Evolutionary conservation across 495 filamentous ascomycete species (phyloP).

Genomic region (Tricharina praecox): DNA sequence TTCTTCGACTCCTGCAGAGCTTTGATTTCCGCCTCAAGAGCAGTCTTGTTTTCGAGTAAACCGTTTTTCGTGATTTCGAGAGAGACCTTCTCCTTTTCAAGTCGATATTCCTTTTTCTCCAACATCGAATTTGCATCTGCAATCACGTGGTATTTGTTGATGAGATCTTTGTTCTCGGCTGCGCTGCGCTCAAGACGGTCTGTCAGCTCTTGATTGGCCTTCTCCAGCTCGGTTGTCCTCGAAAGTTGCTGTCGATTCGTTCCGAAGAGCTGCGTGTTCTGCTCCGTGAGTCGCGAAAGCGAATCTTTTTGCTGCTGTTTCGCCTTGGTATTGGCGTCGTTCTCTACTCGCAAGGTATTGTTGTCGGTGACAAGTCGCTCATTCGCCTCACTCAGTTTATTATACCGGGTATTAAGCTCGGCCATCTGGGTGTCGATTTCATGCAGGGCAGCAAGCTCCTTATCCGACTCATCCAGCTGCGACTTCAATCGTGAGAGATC

Average conservation of each 20-base stretch:
- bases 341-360: constrained; percentile 11
- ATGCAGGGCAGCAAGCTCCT: constrained; percentile 6
- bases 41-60: background rate
- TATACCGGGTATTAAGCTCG: constrained; percentile 9
- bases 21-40: constrained; percentile 1
- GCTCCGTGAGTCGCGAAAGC: constrained; percentile 10
- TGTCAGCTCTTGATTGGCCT: constrained; percentile 11
- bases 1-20: background rate
- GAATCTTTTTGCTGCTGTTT: constrained; percentile 7
- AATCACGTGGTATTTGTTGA: constrained; percentile 11
- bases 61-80: background rate
- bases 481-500: background rate
- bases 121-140: constrained; percentile 10
- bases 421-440: background rate
- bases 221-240: constrained; percentile 11
- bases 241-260: constrained; percentile 19
- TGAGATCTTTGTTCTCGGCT: constrained; percentile 14
- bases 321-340: constrained; percentile 13
- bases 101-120: background rate
- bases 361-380: too few relatives aligned
- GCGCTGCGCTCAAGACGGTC: background rate
- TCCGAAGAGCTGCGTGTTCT: constrained; percentile 19
- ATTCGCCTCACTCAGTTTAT: too few relatives aligned
- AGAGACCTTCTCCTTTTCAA: background rate
- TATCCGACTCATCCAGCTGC: constrained; percentile 1